Base-by-base conservation (phyloP, 345 rosid species). In the Stellera chamaejasme region DNA sequence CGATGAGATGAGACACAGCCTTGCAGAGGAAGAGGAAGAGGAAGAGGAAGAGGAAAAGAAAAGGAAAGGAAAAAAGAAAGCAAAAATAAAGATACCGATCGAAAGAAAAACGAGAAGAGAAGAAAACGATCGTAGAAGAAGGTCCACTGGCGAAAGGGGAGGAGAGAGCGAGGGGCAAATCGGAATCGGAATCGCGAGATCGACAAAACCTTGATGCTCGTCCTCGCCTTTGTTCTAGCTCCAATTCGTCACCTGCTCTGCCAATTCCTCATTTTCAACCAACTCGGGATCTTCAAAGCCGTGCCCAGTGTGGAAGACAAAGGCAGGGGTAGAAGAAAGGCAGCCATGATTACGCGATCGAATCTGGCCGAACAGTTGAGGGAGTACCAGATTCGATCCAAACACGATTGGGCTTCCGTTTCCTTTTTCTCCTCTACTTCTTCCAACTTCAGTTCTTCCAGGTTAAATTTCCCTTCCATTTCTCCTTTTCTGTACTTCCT, bases 381-480 rank as follows among this genome's bases (percentile, higher is more conserved):
- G 45, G 97, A 89, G 76, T 89, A 89, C 62, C 97, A 93, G 83
- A 90, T 82, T 74, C 86, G 92, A 67, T 89, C 99, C 52, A 93
- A 84, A 64, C 88, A 89, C 63, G 97, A 93, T 61, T 93, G 96
- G 99, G 93, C 94, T n/a, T 86, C 97, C 48, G 79, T 93, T 64
- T 89, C 99, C 15, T 81, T 93, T 75, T 93, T 93, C 78, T 84
- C 90, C 44, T 89, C 99, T 63, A 78, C 92, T 16, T 79, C 97
- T n/a, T 32, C 39, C 5, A 82, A 74, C 72, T 52, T 87, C 59
- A 55, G 82, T 9, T 77, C 85, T 10, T 84, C 97, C 8, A 92
- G 98, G 95, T 92, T 58, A 36, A 54, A n/a, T 46, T 54, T 15
- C 8, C 23, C 48, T 51, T 45, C 43, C 4, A 9, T 41, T 50